phyloP scores from a whole-genome alignment of 2,329 filamentous ascomycete genomes.

The Xylaria sp. region DNA sequence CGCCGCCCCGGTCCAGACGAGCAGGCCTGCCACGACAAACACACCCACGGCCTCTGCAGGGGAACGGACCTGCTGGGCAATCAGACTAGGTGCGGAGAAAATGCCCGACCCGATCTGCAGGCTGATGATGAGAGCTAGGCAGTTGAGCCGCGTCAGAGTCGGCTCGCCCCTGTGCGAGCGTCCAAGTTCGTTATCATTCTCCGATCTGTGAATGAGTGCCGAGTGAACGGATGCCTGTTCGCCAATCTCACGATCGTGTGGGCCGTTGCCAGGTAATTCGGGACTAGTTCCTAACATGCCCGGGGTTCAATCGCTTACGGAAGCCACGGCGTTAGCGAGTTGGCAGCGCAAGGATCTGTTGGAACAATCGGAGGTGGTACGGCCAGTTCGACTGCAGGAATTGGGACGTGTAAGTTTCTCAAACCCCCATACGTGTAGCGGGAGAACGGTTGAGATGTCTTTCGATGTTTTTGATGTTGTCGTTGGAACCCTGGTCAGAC shows the following conservation, averaged over 20 bases:
- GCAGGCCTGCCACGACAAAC: constrained; percentile 56
- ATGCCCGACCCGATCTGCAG: constrained; percentile 62
- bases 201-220: constrained; percentile 30
- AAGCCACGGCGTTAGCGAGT: background rate
- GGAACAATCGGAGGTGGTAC: constrained; percentile 9
- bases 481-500: constrained; percentile 12
- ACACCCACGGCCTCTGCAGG: constrained; percentile 56
- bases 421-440: constrained; percentile 5
- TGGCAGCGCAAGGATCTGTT: background rate
- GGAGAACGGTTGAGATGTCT: constrained; percentile 7
- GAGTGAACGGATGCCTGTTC: constrained; percentile 35
- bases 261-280: constrained; percentile 31
- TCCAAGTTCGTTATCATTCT: constrained; percentile 13
- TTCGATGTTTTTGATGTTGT: constrained; percentile 9
- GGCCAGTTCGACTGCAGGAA: background rate
- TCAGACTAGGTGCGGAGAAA: constrained; percentile 58
- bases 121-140: constrained; percentile 58
- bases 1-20: constrained; percentile 61
- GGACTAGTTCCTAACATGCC: constrained; percentile 35
- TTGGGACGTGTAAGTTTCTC: background rate
- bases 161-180: constrained; percentile 21
- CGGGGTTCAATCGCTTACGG: constrained; percentile 27
- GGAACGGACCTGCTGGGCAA: constrained; percentile 56
- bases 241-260: constrained; percentile 20
- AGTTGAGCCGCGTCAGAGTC: constrained; percentile 45